phyloP scores from a whole-genome alignment of 1,284 basidiomycete genomes.

The Sporisorium iseilematis-ciliati region DNA sequence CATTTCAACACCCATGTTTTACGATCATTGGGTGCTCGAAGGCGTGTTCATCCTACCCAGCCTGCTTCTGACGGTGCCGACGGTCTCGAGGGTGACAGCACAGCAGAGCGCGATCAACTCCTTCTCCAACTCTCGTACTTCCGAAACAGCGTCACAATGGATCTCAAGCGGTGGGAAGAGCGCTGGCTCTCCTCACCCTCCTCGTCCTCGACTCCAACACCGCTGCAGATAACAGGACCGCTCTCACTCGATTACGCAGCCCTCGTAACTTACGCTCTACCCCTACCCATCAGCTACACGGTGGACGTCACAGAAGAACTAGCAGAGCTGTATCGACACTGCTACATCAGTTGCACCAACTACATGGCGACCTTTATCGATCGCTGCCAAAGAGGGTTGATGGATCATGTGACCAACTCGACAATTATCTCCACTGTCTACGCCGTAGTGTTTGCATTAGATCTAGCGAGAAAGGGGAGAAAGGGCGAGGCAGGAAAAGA shows the following conservation, averaged over 20 bases:
- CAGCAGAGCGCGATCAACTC: conserved; percentile 34
- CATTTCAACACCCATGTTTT: conserved; percentile 45
- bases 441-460: conserved; percentile 32
- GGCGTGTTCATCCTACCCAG: not conserved
- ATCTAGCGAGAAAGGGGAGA: conserved; percentile 22
- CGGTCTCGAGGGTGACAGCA: too few species aligned
- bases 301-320: conserved; percentile 33
- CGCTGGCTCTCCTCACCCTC: conserved; percentile 27
- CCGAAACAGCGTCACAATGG: conserved; percentile 37
- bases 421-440: conserved; percentile 39
- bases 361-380: conserved; percentile 50
- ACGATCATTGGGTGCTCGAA: conserved; percentile 16
- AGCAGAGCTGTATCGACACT: conserved; percentile 26
- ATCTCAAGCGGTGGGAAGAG: conserved; percentile 53
- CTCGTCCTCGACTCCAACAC: conserved; percentile 12
- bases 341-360: conserved; percentile 46
- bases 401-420: conserved; percentile 36
- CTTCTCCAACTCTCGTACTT: conserved; percentile 40
- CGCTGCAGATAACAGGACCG: conserved; percentile 32
- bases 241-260: conserved; percentile 48
- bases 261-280: conserved; percentile 45
- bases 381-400: conserved; percentile 13
- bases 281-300: conserved; percentile 32
- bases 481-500: not conserved
- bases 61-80: too few species aligned